A percentile compares a stretch with the other conserved stretches of the same genome.
Evolutionary conservation across 2,329 filamentous ascomycete genomes (phyloP).

Genomic region (Biscogniauxia sp.): DNA sequence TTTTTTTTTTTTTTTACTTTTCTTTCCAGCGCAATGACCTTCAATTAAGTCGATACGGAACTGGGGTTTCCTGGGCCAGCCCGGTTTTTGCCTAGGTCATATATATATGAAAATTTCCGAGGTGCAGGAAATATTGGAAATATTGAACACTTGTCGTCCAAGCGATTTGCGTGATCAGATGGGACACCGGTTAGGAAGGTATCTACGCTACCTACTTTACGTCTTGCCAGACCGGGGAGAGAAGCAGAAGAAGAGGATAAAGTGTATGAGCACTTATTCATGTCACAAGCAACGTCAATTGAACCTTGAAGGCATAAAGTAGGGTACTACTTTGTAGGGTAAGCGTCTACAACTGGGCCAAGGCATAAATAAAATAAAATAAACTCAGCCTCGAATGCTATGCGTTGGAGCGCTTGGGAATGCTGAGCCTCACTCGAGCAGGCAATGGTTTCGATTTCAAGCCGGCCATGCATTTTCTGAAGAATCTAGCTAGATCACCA

Average conservation of each 20-base stretch:
- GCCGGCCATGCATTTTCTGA: not conserved
- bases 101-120: not conserved
- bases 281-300: too few species aligned
- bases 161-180: not conserved
- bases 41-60: not conserved
- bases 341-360: too few species aligned
- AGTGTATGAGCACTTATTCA: too few species aligned
- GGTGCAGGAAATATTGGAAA: not conserved
- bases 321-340: too few species aligned
- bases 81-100: not conserved
- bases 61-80: not conserved
- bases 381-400: not conserved
- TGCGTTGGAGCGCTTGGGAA: not conserved
- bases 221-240: not conserved
- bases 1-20: too few species aligned
- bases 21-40: not conserved
- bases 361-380: too few species aligned
- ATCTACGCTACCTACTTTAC: not conserved
- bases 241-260: not conserved
- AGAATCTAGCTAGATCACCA: not conserved
- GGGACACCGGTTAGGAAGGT: not conserved
- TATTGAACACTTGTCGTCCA: not conserved
- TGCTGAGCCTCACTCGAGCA: not conserved
- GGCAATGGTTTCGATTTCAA: slow-evolving; percentile 1
- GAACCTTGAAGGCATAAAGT: too few species aligned